These are phyloP conservation scores for Synchytrium microbalum DNA, from an alignment of 371 early-diverging fungal species.

Conservation along the genomic window DNA sequence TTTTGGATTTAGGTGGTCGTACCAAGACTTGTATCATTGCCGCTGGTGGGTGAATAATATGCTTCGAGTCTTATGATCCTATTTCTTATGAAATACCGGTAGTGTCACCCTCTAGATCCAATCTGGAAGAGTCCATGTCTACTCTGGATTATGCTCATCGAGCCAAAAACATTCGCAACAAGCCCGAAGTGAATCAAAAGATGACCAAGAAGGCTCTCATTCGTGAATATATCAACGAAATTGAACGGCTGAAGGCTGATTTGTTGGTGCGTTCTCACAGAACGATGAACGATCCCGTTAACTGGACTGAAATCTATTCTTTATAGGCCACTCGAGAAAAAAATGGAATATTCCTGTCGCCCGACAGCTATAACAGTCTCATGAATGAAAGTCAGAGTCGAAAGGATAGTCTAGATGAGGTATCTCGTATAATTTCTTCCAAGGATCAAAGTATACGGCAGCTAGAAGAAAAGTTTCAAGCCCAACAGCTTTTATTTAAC, in stretches of 20 bases:
- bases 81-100: conserved; percentile 39
- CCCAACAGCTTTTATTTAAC: conserved; percentile 36
- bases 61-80: neutral
- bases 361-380: conserved; percentile 47
- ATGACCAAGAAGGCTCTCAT: conserved; percentile 69
- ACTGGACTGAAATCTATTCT: neutral
- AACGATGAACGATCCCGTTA: neutral
- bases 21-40: conserved; percentile 95
- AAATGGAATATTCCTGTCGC: conserved; percentile 62
- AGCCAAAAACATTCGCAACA: conserved; percentile 88
- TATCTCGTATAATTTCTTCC: conserved; percentile 33
- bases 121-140: conserved; percentile 80
- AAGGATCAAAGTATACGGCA: conserved; percentile 33
- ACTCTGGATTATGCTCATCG: conserved; percentile 93
- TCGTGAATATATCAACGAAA: conserved; percentile 56
- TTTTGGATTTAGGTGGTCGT: conserved; percentile 51
- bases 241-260: conserved; percentile 55
- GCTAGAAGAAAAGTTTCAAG: conserved; percentile 34
- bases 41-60: conserved; percentile 17
- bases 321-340: conserved; percentile 57
- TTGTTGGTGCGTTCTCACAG: conserved; percentile 16
- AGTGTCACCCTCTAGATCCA: conserved; percentile 70
- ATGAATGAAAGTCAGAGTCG: conserved; percentile 46
- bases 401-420: conserved; percentile 51
- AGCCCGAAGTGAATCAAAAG: conserved; percentile 76